These are phyloP conservation scores for Wilcoxina mikolae DNA, from an alignment of 495 filamentous ascomycete genomes.

Conservation along the genomic window DNA sequence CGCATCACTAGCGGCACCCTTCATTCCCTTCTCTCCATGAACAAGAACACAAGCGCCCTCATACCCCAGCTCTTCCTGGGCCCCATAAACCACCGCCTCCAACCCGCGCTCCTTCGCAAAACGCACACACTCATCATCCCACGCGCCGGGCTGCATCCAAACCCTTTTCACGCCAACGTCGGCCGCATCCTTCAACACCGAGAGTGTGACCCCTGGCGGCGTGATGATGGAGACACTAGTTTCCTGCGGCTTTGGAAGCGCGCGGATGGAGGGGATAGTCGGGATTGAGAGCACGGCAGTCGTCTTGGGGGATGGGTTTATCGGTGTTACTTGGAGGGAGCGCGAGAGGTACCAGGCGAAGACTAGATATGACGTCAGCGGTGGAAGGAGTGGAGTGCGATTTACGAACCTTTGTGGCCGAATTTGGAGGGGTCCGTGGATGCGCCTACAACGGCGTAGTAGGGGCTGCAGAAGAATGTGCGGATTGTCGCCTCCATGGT, in stretches of 20 bases:
- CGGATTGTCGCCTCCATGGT: slow-evolving; percentile 39
- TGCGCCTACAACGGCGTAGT: slow-evolving; percentile 84
- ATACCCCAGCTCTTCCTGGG: slow-evolving; percentile 42
- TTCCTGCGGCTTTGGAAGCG: slow-evolving; percentile 47
- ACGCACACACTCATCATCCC: slow-evolving; percentile 53
- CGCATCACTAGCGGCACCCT: too few species aligned
- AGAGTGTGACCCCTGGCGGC: slow-evolving; percentile 55
- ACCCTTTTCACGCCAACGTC: slow-evolving; percentile 62
- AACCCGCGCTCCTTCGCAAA: slow-evolving; percentile 44
- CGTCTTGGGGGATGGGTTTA: slow-evolving; percentile 56
- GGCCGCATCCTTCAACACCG: slow-evolving; percentile 64
- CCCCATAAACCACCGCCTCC: slow-evolving; percentile 47
- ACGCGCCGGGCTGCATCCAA: slow-evolving; percentile 87
- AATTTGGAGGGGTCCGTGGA: slow-evolving; percentile 70
- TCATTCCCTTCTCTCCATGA: slow-evolving; percentile 62
- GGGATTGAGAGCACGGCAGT: slow-evolving; percentile 39
- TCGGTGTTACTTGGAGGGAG: slow-evolving; percentile 57
- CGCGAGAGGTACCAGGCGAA: slow-evolving; percentile 77
- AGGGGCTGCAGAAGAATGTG: slow-evolving; percentile 66
- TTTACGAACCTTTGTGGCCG: slow-evolving; percentile 80
- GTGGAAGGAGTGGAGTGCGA: background rate
- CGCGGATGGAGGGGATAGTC: slow-evolving; percentile 49
- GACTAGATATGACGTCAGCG: slow-evolving; percentile 40
- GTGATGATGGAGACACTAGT: slow-evolving; percentile 81
- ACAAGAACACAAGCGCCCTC: slow-evolving; percentile 91